phyloP scores from a whole-genome alignment of 179 eudicot genomes.

The Drosera spatulata region DNA sequence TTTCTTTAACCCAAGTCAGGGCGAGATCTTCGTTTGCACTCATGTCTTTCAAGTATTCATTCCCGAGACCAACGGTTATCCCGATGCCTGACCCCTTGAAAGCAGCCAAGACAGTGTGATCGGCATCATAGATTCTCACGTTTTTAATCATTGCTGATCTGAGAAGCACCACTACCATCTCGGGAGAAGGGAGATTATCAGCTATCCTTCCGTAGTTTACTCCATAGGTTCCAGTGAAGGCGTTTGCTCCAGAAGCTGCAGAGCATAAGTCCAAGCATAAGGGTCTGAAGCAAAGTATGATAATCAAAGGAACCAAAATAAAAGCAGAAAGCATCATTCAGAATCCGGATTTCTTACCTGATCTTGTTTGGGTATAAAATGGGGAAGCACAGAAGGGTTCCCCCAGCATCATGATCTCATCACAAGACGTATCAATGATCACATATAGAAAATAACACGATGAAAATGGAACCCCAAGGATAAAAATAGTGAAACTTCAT shows the following conservation, averaged over 20 bases:
- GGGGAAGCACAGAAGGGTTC: no score
- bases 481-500: no score
- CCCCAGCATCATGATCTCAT: no score
- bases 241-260: constrained; percentile 17
- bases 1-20: constrained; percentile 61
- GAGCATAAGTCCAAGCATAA: neutral
- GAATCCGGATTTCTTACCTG: no score
- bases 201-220: constrained; percentile 81
- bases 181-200: constrained; percentile 66
- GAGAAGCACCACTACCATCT: constrained; percentile 61
- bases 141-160: constrained; percentile 62
- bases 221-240: constrained; percentile 72
- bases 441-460: no score
- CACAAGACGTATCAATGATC: no score
- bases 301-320: neutral
- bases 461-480: no score
- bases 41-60: constrained; percentile 46
- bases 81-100: constrained; percentile 57
- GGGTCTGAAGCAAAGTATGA: no score
- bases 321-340: neutral
- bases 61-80: constrained; percentile 50
- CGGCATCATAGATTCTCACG: constrained; percentile 71
- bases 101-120: constrained; percentile 52
- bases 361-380: no score
- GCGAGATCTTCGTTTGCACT: constrained; percentile 46